A percentile compares a stretch with the other conserved stretches of the same genome.
Evolutionary conservation across 2,329 filamentous ascomycete genomes (phyloP).

Genomic region (Paecilomyces variotii): DNA sequence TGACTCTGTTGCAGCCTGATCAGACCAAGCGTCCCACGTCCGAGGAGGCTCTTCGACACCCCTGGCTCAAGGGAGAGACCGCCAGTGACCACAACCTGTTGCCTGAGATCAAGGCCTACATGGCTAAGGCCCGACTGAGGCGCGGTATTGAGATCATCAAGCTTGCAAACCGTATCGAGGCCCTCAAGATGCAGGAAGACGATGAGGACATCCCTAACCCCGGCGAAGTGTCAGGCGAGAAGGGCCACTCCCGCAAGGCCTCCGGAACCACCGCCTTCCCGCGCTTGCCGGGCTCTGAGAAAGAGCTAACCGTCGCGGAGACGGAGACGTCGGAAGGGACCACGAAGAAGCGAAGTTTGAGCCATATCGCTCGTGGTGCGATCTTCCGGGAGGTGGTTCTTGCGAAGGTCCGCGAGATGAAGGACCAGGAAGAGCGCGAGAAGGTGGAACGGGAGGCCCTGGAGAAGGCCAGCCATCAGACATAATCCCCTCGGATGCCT

Average conservation of each 20-base stretch:
- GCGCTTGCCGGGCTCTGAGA: slow-evolving; percentile 14
- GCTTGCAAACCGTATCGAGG: slow-evolving; percentile 88
- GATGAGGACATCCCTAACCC: slow-evolving; percentile 60
- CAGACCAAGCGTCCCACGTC: slow-evolving; percentile 71
- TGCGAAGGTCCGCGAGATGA: slow-evolving; percentile 87
- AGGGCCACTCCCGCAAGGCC: slow-evolving; percentile 5
- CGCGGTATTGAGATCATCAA: slow-evolving; percentile 95
- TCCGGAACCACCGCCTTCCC: slow-evolving; percentile 17
- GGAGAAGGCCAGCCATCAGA: slow-evolving; percentile 21
- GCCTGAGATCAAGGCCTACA: slow-evolving; percentile 91
- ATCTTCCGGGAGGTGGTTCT: slow-evolving; percentile 94
- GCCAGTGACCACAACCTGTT: slow-evolving; percentile 95
- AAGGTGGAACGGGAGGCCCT: slow-evolving; percentile 55
- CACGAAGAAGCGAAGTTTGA: slow-evolving; percentile 46
- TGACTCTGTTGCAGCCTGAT: slow-evolving; percentile 67
- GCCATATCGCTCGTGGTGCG: slow-evolving; percentile 54
- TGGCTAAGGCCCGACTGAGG: slow-evolving; percentile 81
- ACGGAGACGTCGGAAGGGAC: slow-evolving; percentile 10
- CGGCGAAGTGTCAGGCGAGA: slow-evolving; percentile 49
- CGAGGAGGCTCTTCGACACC: slow-evolving; percentile 69
- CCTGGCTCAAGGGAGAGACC: slow-evolving; percentile 84
- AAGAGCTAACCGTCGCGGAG: slow-evolving; percentile 1
- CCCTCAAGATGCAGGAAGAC: slow-evolving; percentile 88
- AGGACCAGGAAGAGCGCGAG: slow-evolving; percentile 71
- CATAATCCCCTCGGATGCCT: not conserved